Evolutionary conservation across 257 asterid genomes (phyloP), one percentile per base, ranked within the genome.

Genomic region (Ophiorrhiza pumila): DNA sequence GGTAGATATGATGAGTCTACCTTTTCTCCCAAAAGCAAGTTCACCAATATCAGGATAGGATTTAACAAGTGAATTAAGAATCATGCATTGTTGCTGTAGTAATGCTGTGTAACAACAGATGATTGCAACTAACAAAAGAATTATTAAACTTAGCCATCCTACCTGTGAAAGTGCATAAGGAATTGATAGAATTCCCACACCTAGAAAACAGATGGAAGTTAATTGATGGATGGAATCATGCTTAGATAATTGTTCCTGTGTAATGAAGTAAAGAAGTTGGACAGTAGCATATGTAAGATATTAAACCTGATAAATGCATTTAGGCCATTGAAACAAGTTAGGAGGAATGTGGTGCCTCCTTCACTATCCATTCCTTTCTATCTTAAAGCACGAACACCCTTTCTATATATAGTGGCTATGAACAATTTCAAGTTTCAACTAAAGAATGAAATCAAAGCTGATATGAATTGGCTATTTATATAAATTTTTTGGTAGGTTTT

Each of bases 41-140:
- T 58, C 76, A 4, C 88, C 91, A 39, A 86, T 88, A 22, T 88
- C 91, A 0, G 94, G 88, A 45, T 84, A 88, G 39, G 80, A 81
- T 32, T 41, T 76, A 10, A 84, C 74, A 0, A 31, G 32, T 3
- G 87, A 83, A 18, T 83, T 61, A 5, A 73, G 37, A 22, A 76
- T 83, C 88, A 86, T 81, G 52, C 90, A 85, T 45, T 32, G 73
- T n/a, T 80, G 77, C 8, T 85, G 39, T 10, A 88, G 86, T 14
- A 85, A 12, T 0, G 84, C 86, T 0, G 89, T 88, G 77, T 81
- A 86, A n/a, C 69, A 79, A 60, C 88, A 86, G 0, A 86, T 17
- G 0, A 63, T 11, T 22, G 89, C 85, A 61, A 83, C 76, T 2
- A 52, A 59, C 13, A 84, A 3, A 42, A 86, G 76, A 11, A 80